These are phyloP conservation scores for Colletotrichum camelliae DNA, from an alignment of 2,329 filamentous ascomycete genomes.

Conservation along the genomic window DNA sequence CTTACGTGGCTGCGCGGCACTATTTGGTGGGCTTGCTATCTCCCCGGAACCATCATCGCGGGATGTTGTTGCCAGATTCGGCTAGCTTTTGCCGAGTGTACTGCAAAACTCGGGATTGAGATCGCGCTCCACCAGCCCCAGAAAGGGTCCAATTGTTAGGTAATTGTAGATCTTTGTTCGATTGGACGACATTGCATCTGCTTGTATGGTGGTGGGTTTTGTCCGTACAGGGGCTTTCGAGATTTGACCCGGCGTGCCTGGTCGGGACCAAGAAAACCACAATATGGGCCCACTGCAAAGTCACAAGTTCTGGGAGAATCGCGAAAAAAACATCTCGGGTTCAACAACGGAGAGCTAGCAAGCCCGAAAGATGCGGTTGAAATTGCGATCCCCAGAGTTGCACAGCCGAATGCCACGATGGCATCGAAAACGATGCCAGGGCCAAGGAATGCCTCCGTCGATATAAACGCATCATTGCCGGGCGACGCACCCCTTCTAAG, in stretches of 20 bases:
- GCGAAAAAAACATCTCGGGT: neutral
- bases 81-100: neutral
- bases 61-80: neutral
- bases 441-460: neutral
- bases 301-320: neutral
- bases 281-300: neutral
- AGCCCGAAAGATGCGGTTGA: neutral
- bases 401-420: neutral
- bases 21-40: neutral
- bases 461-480: neutral
- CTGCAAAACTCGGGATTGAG: neutral
- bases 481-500: fast-evolving
- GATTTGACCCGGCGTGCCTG: fast-evolving
- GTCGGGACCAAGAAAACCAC: neutral
- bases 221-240: neutral
- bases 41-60: neutral
- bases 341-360: neutral
- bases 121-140: neutral
- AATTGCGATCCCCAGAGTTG: neutral
- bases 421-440: neutral
- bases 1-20: neutral
- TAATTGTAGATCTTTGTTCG: neutral
- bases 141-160: neutral
- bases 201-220: neutral
- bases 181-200: neutral